Evolutionary conservation across 148 eudicot genomes (phyloP), one percentile per base, ranked within the genome.

Genomic region (Limonium bicolor): DNA sequence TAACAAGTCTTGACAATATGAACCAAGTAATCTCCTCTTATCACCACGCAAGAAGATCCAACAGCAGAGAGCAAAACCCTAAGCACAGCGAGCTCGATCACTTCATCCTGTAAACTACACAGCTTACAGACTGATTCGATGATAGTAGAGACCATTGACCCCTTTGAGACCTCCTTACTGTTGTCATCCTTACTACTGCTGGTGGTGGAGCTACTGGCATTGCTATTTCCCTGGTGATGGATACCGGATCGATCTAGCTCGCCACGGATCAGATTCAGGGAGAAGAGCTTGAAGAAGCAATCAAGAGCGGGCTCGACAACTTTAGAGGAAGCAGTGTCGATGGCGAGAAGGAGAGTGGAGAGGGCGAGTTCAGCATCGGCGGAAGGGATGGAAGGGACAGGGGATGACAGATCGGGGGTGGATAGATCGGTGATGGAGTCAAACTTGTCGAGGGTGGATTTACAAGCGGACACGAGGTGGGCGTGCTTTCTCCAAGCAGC

Each of bases 401-500:
- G 62, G 39, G 90, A 66, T 38, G 85, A 55, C 32, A 59, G 46
- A 55, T 62, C 65, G 7, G 76, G 66, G 17, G 62, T 56, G n/a
- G 74, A 24, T 33, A 65, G 64, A 19, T 75, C 74, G 20, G 71
- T 12, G 2, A 86, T 55, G 25, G 77, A 46, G 21, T 74, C 65
- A 27, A 86, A 93, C 63, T 58, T 62, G 59, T 86, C 94, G 23
- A 82, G 65, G 36, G 69, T 69, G 38, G 96, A 72, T 62, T 86
- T 86, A 47, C 71, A 70, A 50, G 81, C 60, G 43, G 84, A 30
- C 6, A 86, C 84, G 41, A 86, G 76, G 31, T 70, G 57, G 33
- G 81, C 58, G 65, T 86, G 93, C 10, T 82, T 78, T 11, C 96
- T 51, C 96, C 96, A 86, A 4, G 96, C 77, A 26, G 63, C 85